Evolutionary conservation across 2,329 filamentous ascomycete genomes (phyloP), one percentile per base, ranked within the genome.

Genomic region (Botryotinia narcissicola): DNA sequence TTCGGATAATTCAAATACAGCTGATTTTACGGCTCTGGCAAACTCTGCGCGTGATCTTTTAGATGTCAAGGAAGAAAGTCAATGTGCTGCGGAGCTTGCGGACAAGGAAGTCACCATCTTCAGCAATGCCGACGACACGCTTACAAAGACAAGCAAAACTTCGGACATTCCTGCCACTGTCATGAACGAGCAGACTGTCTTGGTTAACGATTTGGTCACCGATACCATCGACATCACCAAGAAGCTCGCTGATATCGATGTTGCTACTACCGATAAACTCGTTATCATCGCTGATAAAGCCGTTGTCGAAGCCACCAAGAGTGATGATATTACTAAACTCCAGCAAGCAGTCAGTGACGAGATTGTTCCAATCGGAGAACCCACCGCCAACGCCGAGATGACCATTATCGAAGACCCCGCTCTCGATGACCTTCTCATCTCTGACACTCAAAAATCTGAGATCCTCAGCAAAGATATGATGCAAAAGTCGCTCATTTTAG

Each of bases 321-420:
- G 2, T 4, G n/a, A 29, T 57, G n/a, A 29, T 29, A 2, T 2
- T 6, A 8, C n/a, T 29, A 29, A 3, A 1, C 1, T 14, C 4
- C 51, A 57, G 5, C n/a, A 29, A 29, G 14, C 6, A 29, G n/a
- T 18, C 25, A 57, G 16, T 2, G 16, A 8, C 7, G 6, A 57
- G 7, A 14, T 16, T 14, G 4, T 16, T 29, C 3, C 51, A 5
- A 8, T 2, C n/a, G 16, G 8, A 16, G 51, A 29, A 14, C 3
- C 6, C 3, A 57, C 3, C 6, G 51, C 2, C 14, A 8, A n/a
- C 3, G 6, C 6, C 8, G 51, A 57, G 51, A 57, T 57, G 51
- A 29, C 6, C 6, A 29, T 1, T 14, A 29, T 57, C n/a, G n/a
- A 8, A 18, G 18, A 29, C 9, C 3, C 29, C 14, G n/a, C n/a